Conservation (phyloP, 352 stramenopile species). For the Phytophthora cajani region DNA sequence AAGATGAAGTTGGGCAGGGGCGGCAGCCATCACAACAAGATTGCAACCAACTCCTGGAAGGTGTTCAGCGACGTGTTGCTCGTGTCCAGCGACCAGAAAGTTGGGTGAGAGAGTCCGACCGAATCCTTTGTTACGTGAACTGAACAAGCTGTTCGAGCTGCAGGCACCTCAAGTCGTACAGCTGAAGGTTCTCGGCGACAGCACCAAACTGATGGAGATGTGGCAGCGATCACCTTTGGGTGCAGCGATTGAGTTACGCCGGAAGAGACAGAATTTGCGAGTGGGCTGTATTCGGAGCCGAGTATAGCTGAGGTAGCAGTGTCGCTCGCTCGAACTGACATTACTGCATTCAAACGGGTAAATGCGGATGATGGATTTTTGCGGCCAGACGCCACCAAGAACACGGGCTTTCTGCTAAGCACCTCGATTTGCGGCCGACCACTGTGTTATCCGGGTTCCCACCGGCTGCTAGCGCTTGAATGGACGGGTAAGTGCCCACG, state of each 20-base stretch:
- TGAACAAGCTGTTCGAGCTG: constrained; percentile 3
- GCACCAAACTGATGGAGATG: not conserved
- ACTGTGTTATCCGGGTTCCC: not conserved
- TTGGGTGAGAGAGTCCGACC: not conserved
- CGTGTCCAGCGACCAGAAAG: not conserved
- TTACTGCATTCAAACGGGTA: not conserved
- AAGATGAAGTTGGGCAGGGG: not conserved
- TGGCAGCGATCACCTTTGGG: not conserved
- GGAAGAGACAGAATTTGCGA: not conserved
- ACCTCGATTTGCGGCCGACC: not conserved
- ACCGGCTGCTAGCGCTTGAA: not conserved
- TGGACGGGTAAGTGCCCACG: not conserved
- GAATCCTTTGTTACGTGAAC: not conserved
- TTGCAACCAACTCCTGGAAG: not conserved
- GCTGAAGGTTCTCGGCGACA: not conserved
- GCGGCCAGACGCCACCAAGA: not conserved
- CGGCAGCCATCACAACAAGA: not conserved
- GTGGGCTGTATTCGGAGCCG: not conserved
- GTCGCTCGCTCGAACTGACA: not conserved
- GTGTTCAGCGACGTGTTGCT: not conserved
- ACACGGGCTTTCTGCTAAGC: not conserved
- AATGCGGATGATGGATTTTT: not conserved
- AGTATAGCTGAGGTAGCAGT: not conserved
- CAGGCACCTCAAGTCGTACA: not conserved
- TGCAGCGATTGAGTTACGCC: not conserved